Conservation (phyloP, 1,284 basidiomycete species). For the Laetiporus sulphureus region DNA sequence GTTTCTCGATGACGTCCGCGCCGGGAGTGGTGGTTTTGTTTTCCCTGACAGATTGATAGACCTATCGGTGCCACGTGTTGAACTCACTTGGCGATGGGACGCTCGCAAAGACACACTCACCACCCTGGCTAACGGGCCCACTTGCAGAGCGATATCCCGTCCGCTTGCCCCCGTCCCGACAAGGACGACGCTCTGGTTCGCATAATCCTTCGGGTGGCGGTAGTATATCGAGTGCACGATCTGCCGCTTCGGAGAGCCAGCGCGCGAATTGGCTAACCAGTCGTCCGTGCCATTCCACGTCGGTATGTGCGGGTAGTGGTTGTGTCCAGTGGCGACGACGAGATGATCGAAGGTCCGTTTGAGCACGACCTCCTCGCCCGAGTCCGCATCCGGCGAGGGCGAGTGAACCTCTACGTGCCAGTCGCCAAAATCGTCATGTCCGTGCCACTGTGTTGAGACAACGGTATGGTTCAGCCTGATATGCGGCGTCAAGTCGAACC, state of each 20-base stretch:
- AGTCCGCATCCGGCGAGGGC: no score
- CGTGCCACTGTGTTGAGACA: slow-evolving; percentile 37
- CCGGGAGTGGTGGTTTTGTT: slow-evolving; percentile 20
- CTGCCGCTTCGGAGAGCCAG: slow-evolving; percentile 25
- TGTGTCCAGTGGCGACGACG: slow-evolving; percentile 47
- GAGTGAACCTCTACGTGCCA: slow-evolving; percentile 38
- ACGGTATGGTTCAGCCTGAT: slow-evolving; percentile 41
- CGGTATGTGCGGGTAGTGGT: slow-evolving; percentile 44
- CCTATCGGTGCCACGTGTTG: no score
- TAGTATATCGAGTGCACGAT: slow-evolving; percentile 50
- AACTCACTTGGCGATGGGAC: no score
- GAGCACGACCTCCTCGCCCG: slow-evolving; percentile 6
- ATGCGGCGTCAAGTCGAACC: slow-evolving; percentile 32
- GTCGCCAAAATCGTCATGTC: slow-evolving; percentile 31
- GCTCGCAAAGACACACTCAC: no score
- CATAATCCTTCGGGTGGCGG: slow-evolving; percentile 38
- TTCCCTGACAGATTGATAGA: slow-evolving; percentile 35
- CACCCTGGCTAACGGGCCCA: slow-evolving; percentile 34
- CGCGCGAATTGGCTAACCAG: slow-evolving; percentile 33
- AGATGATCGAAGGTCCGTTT: slow-evolving; percentile 40
- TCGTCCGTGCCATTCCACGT: slow-evolving; percentile 39
- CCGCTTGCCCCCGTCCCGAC: slow-evolving; percentile 48
- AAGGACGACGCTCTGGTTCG: slow-evolving; percentile 38
- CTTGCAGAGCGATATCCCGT: slow-evolving; percentile 39
- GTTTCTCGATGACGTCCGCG: slow-evolving; percentile 29